phyloP scores from a whole-genome alignment of 2,329 filamentous ascomycete species.

The Dothidotthia symphoricarpi region DNA sequence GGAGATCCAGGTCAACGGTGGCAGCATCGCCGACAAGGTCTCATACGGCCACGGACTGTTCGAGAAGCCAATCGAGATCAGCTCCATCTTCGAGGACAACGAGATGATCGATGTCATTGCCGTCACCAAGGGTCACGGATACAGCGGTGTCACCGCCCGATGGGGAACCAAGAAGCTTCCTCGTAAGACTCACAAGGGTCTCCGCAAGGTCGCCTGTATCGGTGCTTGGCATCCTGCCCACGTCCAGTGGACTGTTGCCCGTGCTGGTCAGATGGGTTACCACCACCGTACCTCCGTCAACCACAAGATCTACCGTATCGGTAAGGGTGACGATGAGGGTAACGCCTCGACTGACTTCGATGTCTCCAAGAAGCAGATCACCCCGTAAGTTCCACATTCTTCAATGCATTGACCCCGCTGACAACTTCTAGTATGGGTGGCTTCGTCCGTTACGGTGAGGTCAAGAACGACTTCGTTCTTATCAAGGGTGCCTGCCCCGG shows the following conservation, averaged over 20 bases:
- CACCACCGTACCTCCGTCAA: conserved; percentile 99
- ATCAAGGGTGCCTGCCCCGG: conserved; percentile 97
- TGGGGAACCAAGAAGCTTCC: conserved; percentile 99
- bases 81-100: conserved; percentile 96
- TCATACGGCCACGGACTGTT: conserved; percentile 92
- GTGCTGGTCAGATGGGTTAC: conserved; percentile 99
- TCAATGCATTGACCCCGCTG: conserved; percentile 26
- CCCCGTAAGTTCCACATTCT: conserved; percentile 71
- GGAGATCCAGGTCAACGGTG: conserved; percentile 99
- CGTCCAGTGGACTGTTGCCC: conserved; percentile 99
- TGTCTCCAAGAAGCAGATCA: conserved; percentile 99
- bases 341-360: conserved; percentile 95
- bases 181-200: conserved; percentile 99
- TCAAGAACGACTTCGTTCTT: conserved; percentile 99
- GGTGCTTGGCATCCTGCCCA: conserved; percentile 99
- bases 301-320: conserved; percentile 99
- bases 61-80: conserved; percentile 96
- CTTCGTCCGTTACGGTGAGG: conserved; percentile 98
- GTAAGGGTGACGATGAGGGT: conserved; percentile 84
- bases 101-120: conserved; percentile 99
- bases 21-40: conserved; percentile 93
- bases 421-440: conserved; percentile 77
- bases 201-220: conserved; percentile 99
- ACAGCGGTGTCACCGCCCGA: conserved; percentile 92
- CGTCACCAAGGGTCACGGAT: conserved; percentile 99